Evolutionary conservation across 441 rosid genomes (phyloP), one percentile per base, ranked within the genome.

Genomic region (Euphorbia celastroides): DNA sequence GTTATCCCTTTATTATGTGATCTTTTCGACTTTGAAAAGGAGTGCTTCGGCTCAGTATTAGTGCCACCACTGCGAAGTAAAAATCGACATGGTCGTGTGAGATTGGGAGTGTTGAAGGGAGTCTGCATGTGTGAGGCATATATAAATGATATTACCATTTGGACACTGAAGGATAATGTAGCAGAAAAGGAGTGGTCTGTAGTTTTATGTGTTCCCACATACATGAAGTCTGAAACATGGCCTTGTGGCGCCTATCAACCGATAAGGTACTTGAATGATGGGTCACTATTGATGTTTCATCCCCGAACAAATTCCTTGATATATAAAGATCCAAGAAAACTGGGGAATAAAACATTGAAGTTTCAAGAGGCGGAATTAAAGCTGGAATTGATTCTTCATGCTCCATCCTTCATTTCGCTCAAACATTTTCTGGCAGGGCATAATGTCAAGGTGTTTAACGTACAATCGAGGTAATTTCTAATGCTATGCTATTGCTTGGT

Each of bases 331-430:
- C 38, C 38, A 34, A 34, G 38, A 34, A 34, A 34, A 9, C 38
- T 9, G 4, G 38, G 38, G 38, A 3, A 34, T 34, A 34, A 34
- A 34, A 34, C 38, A 3, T 34, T 34, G 38, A 34, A 34, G 4
- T 34, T 34, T 34, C 38, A 9, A 34, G 38, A 3, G 4, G 38
- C 5, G 38, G 38, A 34, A 34, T 34, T 9, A 34, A 34, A 34
- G 9, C 38, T 34, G 52, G 14, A 62, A 41, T 41, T 22, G 65
- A n/a, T 62, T 28, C 38, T 23, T 19, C 34, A n/a, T n/a, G n/a
- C n/a, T 14, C 65, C 65, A 62, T 20, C 50, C 65, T 62, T 62
- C 10, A 41, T 42, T 8, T 41, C 14, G 7, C 55, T 62, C 32
- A 41, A 38, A 30, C 31, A 62, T 41, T 11, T 20, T 13, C 54